Conservation (phyloP, 2,329 filamentous ascomycete genomes). For the Nemania serpens region DNA sequence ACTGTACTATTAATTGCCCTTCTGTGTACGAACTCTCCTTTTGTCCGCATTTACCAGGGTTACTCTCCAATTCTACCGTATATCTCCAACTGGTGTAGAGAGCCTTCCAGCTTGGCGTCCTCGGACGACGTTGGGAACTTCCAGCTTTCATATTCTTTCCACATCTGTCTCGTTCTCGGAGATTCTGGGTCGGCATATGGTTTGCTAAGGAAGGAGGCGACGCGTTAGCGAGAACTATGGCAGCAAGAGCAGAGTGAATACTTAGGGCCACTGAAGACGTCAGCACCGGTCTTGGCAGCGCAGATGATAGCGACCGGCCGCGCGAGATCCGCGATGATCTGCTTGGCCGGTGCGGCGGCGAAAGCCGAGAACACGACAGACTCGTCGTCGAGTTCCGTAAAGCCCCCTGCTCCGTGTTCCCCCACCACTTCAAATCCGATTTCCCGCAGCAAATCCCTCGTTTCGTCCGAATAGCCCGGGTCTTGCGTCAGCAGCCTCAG, state of each 20-base stretch:
- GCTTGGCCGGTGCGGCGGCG: slow-evolving; percentile 42
- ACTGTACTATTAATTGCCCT: too few species aligned
- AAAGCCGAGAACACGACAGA: slow-evolving; percentile 45
- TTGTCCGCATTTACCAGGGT: not conserved
- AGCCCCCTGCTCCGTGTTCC: slow-evolving; percentile 39
- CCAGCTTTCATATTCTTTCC: slow-evolving; percentile 27
- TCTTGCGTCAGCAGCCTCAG: slow-evolving; percentile 36
- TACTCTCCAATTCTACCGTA: not conserved
- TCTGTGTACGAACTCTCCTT: too few species aligned
- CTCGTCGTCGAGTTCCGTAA: slow-evolving; percentile 44
- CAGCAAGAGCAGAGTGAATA: slow-evolving; percentile 9
- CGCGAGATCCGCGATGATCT: slow-evolving; percentile 46
- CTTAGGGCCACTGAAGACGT: not conserved
- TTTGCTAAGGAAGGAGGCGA: slow-evolving; percentile 19
- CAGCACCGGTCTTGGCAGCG: not conserved
- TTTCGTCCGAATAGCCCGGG: slow-evolving; percentile 29
- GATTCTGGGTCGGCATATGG: slow-evolving; percentile 30
- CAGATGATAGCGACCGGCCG: slow-evolving; percentile 36
- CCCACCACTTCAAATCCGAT: slow-evolving; percentile 36
- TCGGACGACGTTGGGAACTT: not conserved
- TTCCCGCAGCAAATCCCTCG: slow-evolving; percentile 29
- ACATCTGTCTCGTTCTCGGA: slow-evolving; percentile 34
- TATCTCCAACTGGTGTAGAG: not conserved
- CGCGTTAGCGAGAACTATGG: slow-evolving; percentile 22
- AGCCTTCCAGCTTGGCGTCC: not conserved